A percentile compares a stretch with the other conserved stretches of the same genome.
phyloP scores from a whole-genome alignment of 148 eudicot genomes.

The Heliosperma pusillum region DNA sequence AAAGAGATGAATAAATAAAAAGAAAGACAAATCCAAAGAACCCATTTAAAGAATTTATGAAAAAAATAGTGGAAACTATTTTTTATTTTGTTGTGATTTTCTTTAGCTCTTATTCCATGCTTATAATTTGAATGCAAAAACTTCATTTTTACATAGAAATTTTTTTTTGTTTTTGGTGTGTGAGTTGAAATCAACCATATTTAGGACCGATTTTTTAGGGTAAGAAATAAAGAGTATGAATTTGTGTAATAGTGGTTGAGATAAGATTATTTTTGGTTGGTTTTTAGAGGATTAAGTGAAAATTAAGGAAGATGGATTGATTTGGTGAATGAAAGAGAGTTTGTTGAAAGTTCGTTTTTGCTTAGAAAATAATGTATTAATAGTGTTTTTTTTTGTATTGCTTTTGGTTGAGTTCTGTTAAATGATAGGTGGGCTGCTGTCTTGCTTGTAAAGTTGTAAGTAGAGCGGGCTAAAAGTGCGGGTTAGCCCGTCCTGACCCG shows the following conservation, averaged over 20 bases:
- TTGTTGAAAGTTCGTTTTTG: constrained; percentile 31
- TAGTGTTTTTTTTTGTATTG: constrained; percentile 15
- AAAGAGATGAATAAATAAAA: constrained; percentile 28
- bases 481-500: no score
- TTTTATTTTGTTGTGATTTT: constrained; percentile 6
- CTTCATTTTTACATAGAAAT: constrained; percentile 27
- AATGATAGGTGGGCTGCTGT: neutral
- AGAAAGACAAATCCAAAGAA: constrained; percentile 23
- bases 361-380: neutral
- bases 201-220: neutral
- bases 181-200: constrained; percentile 27
- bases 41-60: constrained; percentile 20
- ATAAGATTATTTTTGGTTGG: constrained; percentile 28
- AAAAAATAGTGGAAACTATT: neutral
- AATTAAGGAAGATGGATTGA: constrained; percentile 12
- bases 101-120: constrained; percentile 14
- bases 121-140: constrained; percentile 22
- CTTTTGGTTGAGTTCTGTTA: neutral
- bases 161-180: constrained; percentile 21
- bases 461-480: no score
- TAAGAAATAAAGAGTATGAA: neutral
- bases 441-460: no score
- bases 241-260: constrained; percentile 18
- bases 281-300: constrained; percentile 17
- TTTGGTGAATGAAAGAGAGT: neutral